Base-by-base conservation (phyloP, 768 basidiomycete genomes). In the Lactarius evosmus region DNA sequence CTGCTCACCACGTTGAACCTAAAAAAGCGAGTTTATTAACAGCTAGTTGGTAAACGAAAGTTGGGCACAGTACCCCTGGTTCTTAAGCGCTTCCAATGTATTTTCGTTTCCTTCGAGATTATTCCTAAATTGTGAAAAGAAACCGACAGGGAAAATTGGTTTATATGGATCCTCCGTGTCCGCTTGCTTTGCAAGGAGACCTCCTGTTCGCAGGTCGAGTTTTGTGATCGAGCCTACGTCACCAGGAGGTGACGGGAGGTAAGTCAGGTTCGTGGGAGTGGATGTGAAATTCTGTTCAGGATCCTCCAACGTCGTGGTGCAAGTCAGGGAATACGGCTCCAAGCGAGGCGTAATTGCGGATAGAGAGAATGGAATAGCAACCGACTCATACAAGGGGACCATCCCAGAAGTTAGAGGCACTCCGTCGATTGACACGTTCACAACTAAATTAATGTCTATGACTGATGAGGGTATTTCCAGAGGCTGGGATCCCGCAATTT, bases 141-240 rank as follows among this genome's bases (percentile, higher is more conserved):
- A 93, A 0, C 90, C 90, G 50, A 89, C 81, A 0, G 91, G 89
- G 61, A 92, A 72, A 14, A 86, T 73, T 0, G 80, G 74, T 64
- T 77, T 69, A 64, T 73, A 75, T 2, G 52, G 32, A 11, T 67
- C 72, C 0, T 54, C 61, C 16, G 56, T 59, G 11, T 69, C 67
- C 34, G 49, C 73, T 62, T 74, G 75, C 57, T 78, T 78, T 4
- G 74, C 74, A 69, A 81, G 73, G 46, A 82, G 66, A 8, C 76
- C 75, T 1, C 81, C 82, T 0, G 79, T 80, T 29, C 78, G 74
- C 66, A 77, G 59, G 63, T 84, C 83, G 14, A 80, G 76, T 70
- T 83, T 83, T 1, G 81, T 81, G 30, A 81, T 78, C 4, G 79
- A 73, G 1, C 75, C 71, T 33, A 67, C 72, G 64, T 74, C 73